Evolutionary conservation across 2,329 filamentous ascomycete genomes (phyloP).

Genomic region (Calcarisporium arbuscula): DNA sequence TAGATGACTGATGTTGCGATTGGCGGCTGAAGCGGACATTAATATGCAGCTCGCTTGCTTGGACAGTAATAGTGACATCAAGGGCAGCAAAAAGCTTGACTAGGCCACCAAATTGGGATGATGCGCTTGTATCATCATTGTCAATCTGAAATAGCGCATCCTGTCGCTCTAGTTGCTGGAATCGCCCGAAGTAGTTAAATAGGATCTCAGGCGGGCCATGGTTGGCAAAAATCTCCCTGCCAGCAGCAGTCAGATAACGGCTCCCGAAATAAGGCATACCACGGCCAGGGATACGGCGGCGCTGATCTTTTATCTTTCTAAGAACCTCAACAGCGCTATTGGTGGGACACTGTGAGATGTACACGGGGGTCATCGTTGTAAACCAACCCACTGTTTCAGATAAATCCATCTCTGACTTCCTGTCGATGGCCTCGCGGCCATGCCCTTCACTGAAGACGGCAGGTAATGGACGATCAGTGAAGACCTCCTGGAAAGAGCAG

Average conservation of each 20-base stretch:
- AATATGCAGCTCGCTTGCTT: background rate
- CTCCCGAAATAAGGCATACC: too few species aligned
- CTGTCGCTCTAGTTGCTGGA: slow-evolving; percentile 4
- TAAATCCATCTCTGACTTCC: slow-evolving; percentile 18
- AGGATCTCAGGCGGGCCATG: slow-evolving; percentile 25
- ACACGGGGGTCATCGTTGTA: slow-evolving; percentile 25
- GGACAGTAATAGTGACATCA: background rate
- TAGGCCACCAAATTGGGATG: background rate
- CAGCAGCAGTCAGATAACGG: too few species aligned
- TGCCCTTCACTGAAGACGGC: slow-evolving; percentile 27
- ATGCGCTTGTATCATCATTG: background rate
- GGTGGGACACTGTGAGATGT: too few species aligned
- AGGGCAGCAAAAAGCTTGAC: slow-evolving; percentile 1
- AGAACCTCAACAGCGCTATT: too few species aligned
- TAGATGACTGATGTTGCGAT: background rate
- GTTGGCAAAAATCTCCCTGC: slow-evolving; percentile 21
- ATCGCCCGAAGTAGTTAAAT: slow-evolving; percentile 16
- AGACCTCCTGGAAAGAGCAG: slow-evolving; percentile 21
- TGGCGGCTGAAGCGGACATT: background rate
- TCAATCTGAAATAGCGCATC: slow-evolving; percentile 2
- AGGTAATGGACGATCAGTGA: slow-evolving; percentile 21
- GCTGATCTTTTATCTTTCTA: too few species aligned
- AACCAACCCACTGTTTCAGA: slow-evolving; percentile 32
- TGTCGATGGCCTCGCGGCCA: slow-evolving; percentile 25
- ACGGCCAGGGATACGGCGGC: too few species aligned